These are phyloP conservation scores for Sporothrix protearum DNA, from an alignment of 2,329 filamentous ascomycete genomes.

Conservation along the genomic window DNA sequence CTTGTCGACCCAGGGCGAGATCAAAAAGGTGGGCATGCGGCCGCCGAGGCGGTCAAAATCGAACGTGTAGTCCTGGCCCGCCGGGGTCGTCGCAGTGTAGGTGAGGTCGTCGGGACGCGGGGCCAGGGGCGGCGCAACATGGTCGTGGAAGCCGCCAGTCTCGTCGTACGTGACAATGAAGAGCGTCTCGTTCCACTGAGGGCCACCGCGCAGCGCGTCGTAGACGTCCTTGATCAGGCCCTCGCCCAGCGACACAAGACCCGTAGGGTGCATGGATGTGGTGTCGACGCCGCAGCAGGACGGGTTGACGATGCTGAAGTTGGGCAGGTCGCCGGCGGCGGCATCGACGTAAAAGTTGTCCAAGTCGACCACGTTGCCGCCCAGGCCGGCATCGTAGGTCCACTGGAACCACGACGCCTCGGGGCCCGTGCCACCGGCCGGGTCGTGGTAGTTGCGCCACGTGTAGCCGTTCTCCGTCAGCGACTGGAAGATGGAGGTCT, in stretches of 20 bases:
- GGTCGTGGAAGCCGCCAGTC: conserved; percentile 47
- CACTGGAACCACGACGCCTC: conserved; percentile 45
- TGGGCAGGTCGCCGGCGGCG: conserved; percentile 41
- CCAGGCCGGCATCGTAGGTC: conserved; percentile 38
- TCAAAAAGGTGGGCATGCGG: conserved; percentile 43
- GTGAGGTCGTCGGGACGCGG: conserved; percentile 39
- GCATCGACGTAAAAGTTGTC: conserved; percentile 45
- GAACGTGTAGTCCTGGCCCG: conserved; percentile 39
- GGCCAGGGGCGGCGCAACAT: conserved; percentile 42
- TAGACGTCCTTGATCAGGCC: conserved; percentile 46
- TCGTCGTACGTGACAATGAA: conserved; percentile 49
- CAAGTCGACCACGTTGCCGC: conserved; percentile 34
- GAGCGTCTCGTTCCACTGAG: conserved; percentile 46
- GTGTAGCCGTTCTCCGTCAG: conserved; percentile 40
- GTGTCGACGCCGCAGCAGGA: conserved; percentile 45
- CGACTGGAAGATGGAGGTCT: conserved; percentile 41
- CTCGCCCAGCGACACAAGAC: conserved; percentile 44
- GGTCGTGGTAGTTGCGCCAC: conserved; percentile 45
- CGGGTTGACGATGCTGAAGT: conserved; percentile 49
- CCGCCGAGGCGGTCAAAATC: conserved; percentile 42
- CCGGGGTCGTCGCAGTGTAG: conserved; percentile 37
- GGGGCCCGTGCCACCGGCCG: conserved; percentile 38
- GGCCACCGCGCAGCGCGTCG: conserved; percentile 42
- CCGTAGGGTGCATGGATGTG: conserved; percentile 46
- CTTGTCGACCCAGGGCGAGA: conserved; percentile 44